Base-by-base conservation (phyloP, 148 eudicot genomes). In the Euryodendron excelsum region DNA sequence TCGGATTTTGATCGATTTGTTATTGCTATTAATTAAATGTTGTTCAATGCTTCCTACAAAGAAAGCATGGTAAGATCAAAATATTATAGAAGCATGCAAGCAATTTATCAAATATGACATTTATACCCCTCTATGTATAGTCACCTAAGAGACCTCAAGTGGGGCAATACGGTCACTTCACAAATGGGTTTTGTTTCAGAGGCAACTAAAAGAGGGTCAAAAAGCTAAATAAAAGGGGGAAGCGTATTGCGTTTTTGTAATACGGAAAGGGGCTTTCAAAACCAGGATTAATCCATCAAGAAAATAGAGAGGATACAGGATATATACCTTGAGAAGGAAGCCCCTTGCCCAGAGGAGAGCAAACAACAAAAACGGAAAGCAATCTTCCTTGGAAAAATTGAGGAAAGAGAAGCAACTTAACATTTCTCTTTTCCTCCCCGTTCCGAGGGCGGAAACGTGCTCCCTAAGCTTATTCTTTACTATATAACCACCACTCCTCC, bases 401-500 rank as follows among this genome's bases (percentile, higher is more conserved):
- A 34, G 73, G 66, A 78, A 75, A 73, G 39, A 66, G 78, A 83
- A 75, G 78, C 80, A 78, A 84, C 80, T 68, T 78, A 5, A 63
- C 55, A 21, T 14, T 44, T 44, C 39, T 15, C 64, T 68, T 79
- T 80, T 69, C 60, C 69, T 74, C 66, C 34, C 52, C 68, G 65
- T 73, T 41, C 34, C 78, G 76, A 74, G 70, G 69, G 58, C 78
- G 55, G 2, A 81, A 82, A 84, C 89, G 81, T 91, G 89, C 78
- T 70, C 87, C 67, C 76, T 69, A 89, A 89, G 89, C 75, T 82
- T 82, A 81, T 55, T 61, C 50, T 62, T 28, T 65, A 28, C 44
- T 53, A 41, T 59, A 11, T 21, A 20, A 67, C 23, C 68, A 63
- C 37, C 39, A 67, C 6, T 11, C 13, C 70, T 18, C 30, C 72